A percentile compares a stretch with the other conserved stretches of the same genome.
phyloP scores from a whole-genome alignment of 1,139 yeast genomes.

The Candida pseudoviswanathii region DNA sequence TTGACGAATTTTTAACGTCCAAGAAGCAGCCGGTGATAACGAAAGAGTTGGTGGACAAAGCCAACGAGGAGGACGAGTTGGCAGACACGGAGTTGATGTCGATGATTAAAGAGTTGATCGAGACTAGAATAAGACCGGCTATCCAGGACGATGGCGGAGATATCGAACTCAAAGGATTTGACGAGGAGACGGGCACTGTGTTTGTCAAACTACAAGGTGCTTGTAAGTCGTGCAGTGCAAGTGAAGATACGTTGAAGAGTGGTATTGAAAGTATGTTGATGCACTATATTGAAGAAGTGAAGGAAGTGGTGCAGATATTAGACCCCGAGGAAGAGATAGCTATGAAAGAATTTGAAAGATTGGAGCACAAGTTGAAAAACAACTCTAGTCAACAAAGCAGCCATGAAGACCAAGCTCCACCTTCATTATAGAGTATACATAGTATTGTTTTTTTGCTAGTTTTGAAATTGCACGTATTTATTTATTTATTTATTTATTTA shows the following conservation, averaged over 20 bases:
- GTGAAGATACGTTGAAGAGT: conserved; percentile 74
- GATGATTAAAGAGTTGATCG: conserved; percentile 62
- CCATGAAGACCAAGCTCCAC: conserved; percentile 26
- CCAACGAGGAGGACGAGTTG: conserved; percentile 35
- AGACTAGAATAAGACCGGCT: conserved; percentile 65
- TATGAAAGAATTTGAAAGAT: conserved; percentile 69
- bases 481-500: conserved; percentile 13
- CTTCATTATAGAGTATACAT: conserved; percentile 27
- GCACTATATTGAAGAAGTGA: conserved; percentile 83
- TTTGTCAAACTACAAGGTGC: conserved; percentile 80
- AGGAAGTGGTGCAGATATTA: conserved; percentile 68
- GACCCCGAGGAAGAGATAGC: conserved; percentile 55
- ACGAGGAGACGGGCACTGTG: conserved; percentile 69
- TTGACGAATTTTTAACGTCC: conserved; percentile 39
- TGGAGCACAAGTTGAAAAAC: conserved; percentile 45
- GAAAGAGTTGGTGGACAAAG: conserved; percentile 44
- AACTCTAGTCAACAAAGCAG: conserved; percentile 6
- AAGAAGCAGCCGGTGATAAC: conserved; percentile 53
- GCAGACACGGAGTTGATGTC: conserved; percentile 55
- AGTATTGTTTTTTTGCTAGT: neutral
- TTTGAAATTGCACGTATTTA: conserved; percentile 8
- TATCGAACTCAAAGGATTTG: conserved; percentile 69
- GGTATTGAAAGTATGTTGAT: conserved; percentile 85
- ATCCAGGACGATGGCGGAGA: conserved; percentile 85
- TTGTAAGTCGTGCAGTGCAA: conserved; percentile 76